Percentiles rank a stretch among this genome's conserved stretches.
Evolutionary conservation across 1,284 basidiomycete genomes (phyloP).

Genomic region (Gomphus bonarii): DNA sequence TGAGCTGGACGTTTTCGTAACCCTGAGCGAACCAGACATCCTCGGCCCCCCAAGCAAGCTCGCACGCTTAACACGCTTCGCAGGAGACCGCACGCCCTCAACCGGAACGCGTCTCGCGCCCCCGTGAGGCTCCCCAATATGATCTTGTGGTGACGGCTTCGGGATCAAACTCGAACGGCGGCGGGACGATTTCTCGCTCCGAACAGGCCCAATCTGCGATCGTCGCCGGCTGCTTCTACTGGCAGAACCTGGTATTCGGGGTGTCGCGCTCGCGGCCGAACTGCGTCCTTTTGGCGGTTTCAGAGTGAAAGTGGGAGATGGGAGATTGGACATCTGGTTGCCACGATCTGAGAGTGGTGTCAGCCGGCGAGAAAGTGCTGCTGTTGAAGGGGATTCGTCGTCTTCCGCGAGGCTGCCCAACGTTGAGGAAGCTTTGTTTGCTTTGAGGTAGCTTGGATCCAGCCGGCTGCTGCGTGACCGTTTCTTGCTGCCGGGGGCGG

Average conservation of each 20-base stretch:
- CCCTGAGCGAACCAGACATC: constrained; percentile 17
- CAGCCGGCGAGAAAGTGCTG: constrained; percentile 26
- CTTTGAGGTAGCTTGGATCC: constrained; percentile 59
- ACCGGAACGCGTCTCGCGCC: constrained; percentile 22
- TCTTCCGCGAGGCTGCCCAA: constrained; percentile 61
- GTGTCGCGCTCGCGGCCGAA: constrained; percentile 33
- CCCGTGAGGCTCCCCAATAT: constrained; percentile 12
- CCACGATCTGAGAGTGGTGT: constrained; percentile 51
- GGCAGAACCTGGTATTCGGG: constrained; percentile 28
- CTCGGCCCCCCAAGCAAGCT: constrained; percentile 37
- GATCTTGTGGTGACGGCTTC: constrained; percentile 36
- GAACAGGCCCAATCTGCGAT: constrained; percentile 62
- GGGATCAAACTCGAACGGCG: constrained; percentile 71
- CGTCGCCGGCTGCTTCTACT: constrained; percentile 41
- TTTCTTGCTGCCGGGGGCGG: constrained; percentile 20
- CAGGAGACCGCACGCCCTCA: constrained; percentile 38
- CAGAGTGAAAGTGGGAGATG: constrained; percentile 19
- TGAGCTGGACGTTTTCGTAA: neutral
- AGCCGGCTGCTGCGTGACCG: constrained; percentile 53
- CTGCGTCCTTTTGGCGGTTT: constrained; percentile 33
- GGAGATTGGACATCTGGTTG: constrained; percentile 34
- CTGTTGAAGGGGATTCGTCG: constrained; percentile 39
- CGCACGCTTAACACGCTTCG: constrained; percentile 50
- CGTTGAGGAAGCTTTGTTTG: constrained; percentile 34
- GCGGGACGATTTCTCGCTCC: constrained; percentile 51